These are phyloP conservation scores for Cylindrodendrum hubeiense DNA, from an alignment of 2,329 filamentous ascomycete genomes.

Conservation along the genomic window DNA sequence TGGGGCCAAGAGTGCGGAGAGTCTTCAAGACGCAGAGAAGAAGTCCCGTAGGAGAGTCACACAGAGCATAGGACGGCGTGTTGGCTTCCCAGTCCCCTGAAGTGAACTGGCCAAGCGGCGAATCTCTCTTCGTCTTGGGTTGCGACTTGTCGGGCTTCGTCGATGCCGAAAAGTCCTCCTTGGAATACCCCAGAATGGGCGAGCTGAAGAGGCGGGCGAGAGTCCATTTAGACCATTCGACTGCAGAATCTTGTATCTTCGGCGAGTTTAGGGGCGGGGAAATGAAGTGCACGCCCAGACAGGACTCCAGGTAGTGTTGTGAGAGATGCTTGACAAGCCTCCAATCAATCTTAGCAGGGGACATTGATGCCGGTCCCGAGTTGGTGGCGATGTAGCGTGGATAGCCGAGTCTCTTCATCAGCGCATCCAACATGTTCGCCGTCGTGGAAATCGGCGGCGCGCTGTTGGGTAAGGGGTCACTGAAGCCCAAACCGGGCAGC, in stretches of 20 bases:
- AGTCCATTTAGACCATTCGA: conserved; percentile 68
- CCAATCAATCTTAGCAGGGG: conserved; percentile 65
- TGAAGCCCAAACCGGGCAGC: conserved; percentile 76
- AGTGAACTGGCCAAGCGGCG: conserved; percentile 46
- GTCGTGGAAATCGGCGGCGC: conserved; percentile 63
- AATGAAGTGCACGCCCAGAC: conserved; percentile 71
- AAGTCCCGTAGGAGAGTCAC: conserved; percentile 71
- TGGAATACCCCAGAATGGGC: conserved; percentile 67
- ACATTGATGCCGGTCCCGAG: conserved; percentile 59
- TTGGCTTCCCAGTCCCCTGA: conserved; percentile 60
- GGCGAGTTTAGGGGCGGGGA: conserved; percentile 68
- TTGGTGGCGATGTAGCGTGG: conserved; percentile 68
- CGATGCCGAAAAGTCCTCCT: conserved; percentile 63
- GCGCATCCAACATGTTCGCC: conserved; percentile 65
- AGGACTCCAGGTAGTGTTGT: conserved; percentile 60
- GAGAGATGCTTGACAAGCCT: conserved; percentile 63
- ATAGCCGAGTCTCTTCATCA: conserved; percentile 74
- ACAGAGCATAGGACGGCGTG: conserved; percentile 70
- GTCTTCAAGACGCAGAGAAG: conserved; percentile 66
- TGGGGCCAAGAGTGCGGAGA: conserved; percentile 56
- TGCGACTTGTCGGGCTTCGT: conserved; percentile 38
- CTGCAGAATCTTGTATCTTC: conserved; percentile 54
- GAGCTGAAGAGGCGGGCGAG: conserved; percentile 63
- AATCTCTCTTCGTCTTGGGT: conserved; percentile 21
- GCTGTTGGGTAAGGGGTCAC: conserved; percentile 68